Evolutionary conservation across 2,329 filamentous ascomycete species (phyloP), one percentile per base, ranked within the genome.

Genomic region (Xylaria sp.): DNA sequence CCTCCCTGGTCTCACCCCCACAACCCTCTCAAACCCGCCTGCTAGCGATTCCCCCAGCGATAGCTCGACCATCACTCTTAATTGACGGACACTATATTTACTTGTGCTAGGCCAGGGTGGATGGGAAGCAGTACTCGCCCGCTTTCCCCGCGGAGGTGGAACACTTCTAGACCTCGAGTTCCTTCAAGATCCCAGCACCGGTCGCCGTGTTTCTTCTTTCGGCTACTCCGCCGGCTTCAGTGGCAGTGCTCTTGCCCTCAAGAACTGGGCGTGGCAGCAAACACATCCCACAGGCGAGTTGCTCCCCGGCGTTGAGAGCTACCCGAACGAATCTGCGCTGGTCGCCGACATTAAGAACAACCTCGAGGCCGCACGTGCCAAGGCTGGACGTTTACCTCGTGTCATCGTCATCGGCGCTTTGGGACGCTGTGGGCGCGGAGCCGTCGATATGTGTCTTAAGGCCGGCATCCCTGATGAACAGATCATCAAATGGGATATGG

Each of bases 91-190:
- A 58, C 22, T n/a, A 54, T 58, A 49, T 66, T 56, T 39, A 61
- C 61, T 15, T 57, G 7, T 57, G 3, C 2, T 53, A 69, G 55
- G 44, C 72, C 93, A 96, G 81, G 87, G 82, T 31, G 91, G 90
- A 31, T 97, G 93, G 92, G 88, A 92, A 65, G 86, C 87, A 47
- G 92, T 93, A 5, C 87, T 97, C n/a, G 85, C 89, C 64, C 87
- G 94, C 63, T 97, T 94, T 79, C 86, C 91, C 31, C 86, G 88
- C 27, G 93, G 92, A 65, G 88, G 89, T 61, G 92, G 93, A 72
- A 90, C 87, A 0, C 87, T 97, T 15, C 87, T 94, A 66, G 94
- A 97, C 75, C 86, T 97, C 42, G 94, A 97, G 78, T 97, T 97
- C 78, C 84, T 97, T 42, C 87, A 88, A 44, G 91, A 96, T 72